These are phyloP conservation scores for Ilyonectria sp. DNA, from an alignment of 2,329 filamentous ascomycete species.

Conservation along the genomic window DNA sequence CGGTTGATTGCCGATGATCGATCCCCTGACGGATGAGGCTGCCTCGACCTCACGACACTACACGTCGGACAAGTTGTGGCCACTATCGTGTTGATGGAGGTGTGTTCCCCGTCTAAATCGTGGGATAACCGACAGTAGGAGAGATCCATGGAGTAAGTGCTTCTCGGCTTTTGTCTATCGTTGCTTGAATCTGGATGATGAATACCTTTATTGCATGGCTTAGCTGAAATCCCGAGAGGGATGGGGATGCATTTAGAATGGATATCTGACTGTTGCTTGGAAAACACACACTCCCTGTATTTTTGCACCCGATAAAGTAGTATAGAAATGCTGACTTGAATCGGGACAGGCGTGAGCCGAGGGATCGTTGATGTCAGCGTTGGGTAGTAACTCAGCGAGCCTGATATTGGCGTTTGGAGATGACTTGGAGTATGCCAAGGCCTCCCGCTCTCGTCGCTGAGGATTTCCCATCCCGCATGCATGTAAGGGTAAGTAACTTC, in stretches of 20 bases:
- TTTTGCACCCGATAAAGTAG: neutral
- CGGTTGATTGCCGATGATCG: neutral
- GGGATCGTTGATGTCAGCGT: neutral
- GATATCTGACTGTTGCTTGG: slow-evolving; percentile 45
- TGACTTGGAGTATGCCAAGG: neutral
- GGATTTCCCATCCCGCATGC: neutral
- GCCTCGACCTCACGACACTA: neutral
- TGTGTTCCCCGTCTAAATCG: too few species aligned
- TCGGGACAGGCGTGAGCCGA: slow-evolving; percentile 13
- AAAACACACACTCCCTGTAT: neutral
- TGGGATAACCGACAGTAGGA: neutral
- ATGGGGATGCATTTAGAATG: slow-evolving; percentile 49
- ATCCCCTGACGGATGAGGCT: neutral
- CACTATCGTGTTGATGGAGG: neutral
- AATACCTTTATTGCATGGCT: slow-evolving; percentile 52
- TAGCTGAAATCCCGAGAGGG: slow-evolving; percentile 50
- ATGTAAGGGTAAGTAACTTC: neutral
- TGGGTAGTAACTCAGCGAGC: neutral
- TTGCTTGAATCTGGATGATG: slow-evolving; percentile 44
- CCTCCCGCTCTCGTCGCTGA: neutral
- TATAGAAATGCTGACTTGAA: slow-evolving; percentile 21
- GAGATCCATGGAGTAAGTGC: slow-evolving; percentile 22
- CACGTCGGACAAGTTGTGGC: neutral
- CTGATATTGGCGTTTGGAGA: neutral
- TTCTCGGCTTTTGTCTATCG: neutral